Evolutionary conservation across 1,284 basidiomycete genomes (phyloP), one percentile per base, ranked within the genome.

Genomic region (Abortiporus biennis): DNA sequence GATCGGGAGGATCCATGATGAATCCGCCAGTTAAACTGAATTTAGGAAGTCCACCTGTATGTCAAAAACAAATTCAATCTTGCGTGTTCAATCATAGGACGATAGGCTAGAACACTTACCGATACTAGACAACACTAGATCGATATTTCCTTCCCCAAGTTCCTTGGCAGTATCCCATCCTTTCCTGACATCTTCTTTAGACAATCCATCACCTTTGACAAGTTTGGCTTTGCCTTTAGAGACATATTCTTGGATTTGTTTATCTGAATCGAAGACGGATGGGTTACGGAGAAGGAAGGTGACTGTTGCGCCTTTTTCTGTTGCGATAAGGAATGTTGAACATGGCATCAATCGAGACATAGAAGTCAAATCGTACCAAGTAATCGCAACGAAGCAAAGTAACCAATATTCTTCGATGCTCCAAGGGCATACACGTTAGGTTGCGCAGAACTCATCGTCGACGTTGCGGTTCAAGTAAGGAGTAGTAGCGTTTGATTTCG

Each of bases 391-490:
- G 72, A 62, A 31, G 79, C 56, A 45, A 65, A 64, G 60, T 80
- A 82, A 2, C 80, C 80, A 47, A 80, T 78, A 58, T 81, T 80
- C 40, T 71, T 68, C 8, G 81, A 84, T 5, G 68, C 79, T 31
- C 80, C 80, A n/a, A 84, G 63, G 12, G 66, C 58, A 41, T 77
- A 61, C 20, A 63, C 58, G 44, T 67, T 61, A n/a, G n/a, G n/a
- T n/a, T n/a, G n/a, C n/a, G n/a, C n/a, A n/a, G n/a, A n/a, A n/a
- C n/a, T n/a, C n/a, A n/a, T n/a, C n/a, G n/a, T n/a, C n/a, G n/a
- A n/a, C n/a, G n/a, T n/a, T n/a, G n/a, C n/a, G n/a, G n/a, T n/a
- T n/a, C n/a, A n/a, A n/a, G n/a, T n/a, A n/a, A n/a, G n/a, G n/a
- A n/a, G n/a, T n/a, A n/a, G n/a, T n/a, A n/a, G n/a, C n/a, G n/a